These are phyloP conservation scores for Cladosporium sp. DNA, from an alignment of 2,329 filamentous ascomycete species.

Conservation along the genomic window DNA sequence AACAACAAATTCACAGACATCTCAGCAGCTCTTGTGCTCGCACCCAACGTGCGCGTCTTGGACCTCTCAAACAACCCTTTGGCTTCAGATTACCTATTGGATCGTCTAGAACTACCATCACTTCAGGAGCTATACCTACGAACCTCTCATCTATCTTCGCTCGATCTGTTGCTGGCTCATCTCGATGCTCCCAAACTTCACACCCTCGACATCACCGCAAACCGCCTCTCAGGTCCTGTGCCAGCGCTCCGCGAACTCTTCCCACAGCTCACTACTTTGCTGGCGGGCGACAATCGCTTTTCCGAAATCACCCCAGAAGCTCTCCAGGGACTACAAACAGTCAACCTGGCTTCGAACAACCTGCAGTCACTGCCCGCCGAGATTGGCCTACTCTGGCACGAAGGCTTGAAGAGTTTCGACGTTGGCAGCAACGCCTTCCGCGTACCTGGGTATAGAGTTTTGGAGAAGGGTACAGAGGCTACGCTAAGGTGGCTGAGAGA, in stretches of 20 bases:
- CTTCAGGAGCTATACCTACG: constrained; percentile 76
- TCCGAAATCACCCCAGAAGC: constrained; percentile 66
- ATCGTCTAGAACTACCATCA: constrained; percentile 60
- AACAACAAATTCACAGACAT: constrained; percentile 73
- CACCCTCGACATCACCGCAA: constrained; percentile 78
- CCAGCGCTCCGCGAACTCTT: constrained; percentile 68
- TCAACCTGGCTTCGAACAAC: constrained; percentile 83
- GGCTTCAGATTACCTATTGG: constrained; percentile 65
- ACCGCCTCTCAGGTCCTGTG: constrained; percentile 69
- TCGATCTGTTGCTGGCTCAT: constrained; percentile 64
- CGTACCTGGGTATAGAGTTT: constrained; percentile 78
- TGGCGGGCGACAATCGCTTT: constrained; percentile 79
- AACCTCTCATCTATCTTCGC: constrained; percentile 69
- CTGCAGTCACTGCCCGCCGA: constrained; percentile 78
- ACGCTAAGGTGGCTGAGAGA: constrained; percentile 79
- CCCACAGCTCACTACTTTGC: constrained; percentile 67
- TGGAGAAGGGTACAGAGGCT: constrained; percentile 85
- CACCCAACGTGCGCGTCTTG: constrained; percentile 60
- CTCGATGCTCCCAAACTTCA: constrained; percentile 74
- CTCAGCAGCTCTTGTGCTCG: constrained; percentile 69
- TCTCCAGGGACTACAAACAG: constrained; percentile 70
- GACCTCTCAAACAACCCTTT: constrained; percentile 46
- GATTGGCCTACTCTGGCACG: constrained; percentile 72
- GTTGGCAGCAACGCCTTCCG: constrained; percentile 84
- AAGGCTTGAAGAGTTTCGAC: constrained; percentile 66